Percentiles rank a stretch among this genome's conserved stretches.
Evolutionary conservation across 177 flowering plant species (phyloP).

Genomic region (Vitis hybrid): DNA sequence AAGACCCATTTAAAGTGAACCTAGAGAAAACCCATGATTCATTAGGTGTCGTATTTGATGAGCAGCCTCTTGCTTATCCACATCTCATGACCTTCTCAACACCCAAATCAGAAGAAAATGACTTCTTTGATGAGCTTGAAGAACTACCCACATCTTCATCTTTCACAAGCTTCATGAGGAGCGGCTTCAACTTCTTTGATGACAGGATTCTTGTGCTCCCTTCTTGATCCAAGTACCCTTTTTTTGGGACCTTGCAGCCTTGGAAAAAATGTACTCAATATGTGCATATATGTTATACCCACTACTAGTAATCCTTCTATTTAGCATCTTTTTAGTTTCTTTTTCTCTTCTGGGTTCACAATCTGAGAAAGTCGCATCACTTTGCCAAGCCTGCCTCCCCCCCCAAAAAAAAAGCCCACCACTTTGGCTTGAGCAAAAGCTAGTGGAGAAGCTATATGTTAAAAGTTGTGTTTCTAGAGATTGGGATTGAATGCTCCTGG

Average conservation of each 20-base stretch:
- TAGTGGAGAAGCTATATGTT: constrained; percentile 5
- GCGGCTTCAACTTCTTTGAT: constrained; percentile 37
- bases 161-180: constrained; percentile 51
- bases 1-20: constrained; percentile 28
- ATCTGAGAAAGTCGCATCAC: constrained; percentile 12
- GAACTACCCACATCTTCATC: constrained; percentile 62
- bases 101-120: constrained; percentile 58
- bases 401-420: no score
- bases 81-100: constrained; percentile 33
- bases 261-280: constrained; percentile 8
- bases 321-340: background rate
- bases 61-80: constrained; percentile 39
- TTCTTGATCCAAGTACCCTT: constrained; percentile 27
- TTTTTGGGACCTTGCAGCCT: constrained; percentile 3
- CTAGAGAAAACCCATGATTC: constrained; percentile 27
- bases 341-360: constrained; percentile 1
- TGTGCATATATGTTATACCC: constrained; percentile 25
- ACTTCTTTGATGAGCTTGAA: constrained; percentile 86
- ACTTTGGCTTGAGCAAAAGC: constrained; percentile 2
- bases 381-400: background rate
- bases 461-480: constrained; percentile 1
- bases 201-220: constrained; percentile 61
- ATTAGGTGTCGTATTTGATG: constrained; percentile 37
- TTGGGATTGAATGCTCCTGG: constrained; percentile 5
- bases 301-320: background rate